Evolutionary conservation across 1,139 yeast species (phyloP).

Genomic region (Hyphopichia fennica): DNA sequence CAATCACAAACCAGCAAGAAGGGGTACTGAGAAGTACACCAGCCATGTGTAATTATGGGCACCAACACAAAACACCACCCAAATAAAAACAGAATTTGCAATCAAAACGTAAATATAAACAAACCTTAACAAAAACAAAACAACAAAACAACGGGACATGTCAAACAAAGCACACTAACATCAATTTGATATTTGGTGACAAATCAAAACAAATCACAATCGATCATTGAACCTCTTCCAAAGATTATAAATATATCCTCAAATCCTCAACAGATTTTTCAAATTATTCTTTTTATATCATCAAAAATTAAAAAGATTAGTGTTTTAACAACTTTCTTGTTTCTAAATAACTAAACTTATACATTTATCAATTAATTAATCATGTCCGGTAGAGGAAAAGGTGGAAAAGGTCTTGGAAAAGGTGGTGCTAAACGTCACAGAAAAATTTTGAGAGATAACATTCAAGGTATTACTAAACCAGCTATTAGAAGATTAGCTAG

Average conservation of each 20-base stretch:
- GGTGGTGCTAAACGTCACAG: constrained; percentile 98
- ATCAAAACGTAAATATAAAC: no score
- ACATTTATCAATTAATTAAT: constrained; percentile 22
- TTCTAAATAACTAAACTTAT: constrained; percentile 2
- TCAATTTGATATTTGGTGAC: no score
- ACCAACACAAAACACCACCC: no score
- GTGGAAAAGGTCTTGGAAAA: constrained; percentile 93
- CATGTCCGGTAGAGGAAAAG: constrained; percentile 96
- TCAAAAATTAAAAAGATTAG: constrained; percentile 3
- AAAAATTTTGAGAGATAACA: constrained; percentile 93
- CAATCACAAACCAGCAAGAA: background rate
- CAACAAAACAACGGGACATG: no score
- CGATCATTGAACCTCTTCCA: no score
- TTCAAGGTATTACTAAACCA: constrained; percentile 94
- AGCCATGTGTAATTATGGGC: background rate
- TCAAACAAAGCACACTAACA: no score
- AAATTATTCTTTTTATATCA: background rate
- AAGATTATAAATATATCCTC: constrained; percentile 1
- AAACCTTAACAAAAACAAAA: no score
- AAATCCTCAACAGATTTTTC: background rate
- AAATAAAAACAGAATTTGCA: no score
- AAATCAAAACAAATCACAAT: no score
- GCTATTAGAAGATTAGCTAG: constrained; percentile 96
- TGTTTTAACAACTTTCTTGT: constrained; percentile 2
- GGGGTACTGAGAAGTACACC: background rate